These are phyloP conservation scores for Talaromyces sp. DNA, from an alignment of 2,329 filamentous ascomycete species.

Conservation along the genomic window DNA sequence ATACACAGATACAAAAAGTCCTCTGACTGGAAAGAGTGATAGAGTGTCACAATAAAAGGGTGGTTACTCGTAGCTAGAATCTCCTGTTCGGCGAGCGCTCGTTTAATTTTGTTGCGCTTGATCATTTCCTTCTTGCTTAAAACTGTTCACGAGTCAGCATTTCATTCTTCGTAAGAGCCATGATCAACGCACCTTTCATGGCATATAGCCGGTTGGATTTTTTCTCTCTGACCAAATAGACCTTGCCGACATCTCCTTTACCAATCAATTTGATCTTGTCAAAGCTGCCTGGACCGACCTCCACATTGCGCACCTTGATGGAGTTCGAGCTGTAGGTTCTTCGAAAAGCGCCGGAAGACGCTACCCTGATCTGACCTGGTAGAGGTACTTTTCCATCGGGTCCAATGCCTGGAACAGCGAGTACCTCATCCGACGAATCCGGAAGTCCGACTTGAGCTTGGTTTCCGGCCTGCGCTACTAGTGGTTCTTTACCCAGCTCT, in stretches of 20 bases:
- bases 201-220: conserved; percentile 93
- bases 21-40: conserved; percentile 98
- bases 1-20: conserved; percentile 99
- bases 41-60: conserved; percentile 96
- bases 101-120: conserved; percentile 99
- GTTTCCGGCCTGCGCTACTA: conserved; percentile 57
- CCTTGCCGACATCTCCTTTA: conserved; percentile 97
- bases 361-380: conserved; percentile 61
- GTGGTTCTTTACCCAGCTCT: conserved; percentile 78
- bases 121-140: conserved; percentile 99
- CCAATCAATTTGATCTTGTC: conserved; percentile 99
- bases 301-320: conserved; percentile 96
- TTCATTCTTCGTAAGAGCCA: neutral
- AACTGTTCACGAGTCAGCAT: conserved; percentile 59
- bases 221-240: conserved; percentile 96
- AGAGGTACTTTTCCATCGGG: conserved; percentile 63
- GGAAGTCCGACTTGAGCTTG: conserved; percentile 55
- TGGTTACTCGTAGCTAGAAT: conserved; percentile 98
- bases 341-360: conserved; percentile 66
- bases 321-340: conserved; percentile 98
- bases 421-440: conserved; percentile 37
- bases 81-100: conserved; percentile 93
- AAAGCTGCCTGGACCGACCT: conserved; percentile 91
- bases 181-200: conserved; percentile 77
- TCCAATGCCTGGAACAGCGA: conserved; percentile 33